Base-by-base conservation (phyloP, 108 stramenopile species). In the Cyclotella choctawhatcheeana region DNA sequence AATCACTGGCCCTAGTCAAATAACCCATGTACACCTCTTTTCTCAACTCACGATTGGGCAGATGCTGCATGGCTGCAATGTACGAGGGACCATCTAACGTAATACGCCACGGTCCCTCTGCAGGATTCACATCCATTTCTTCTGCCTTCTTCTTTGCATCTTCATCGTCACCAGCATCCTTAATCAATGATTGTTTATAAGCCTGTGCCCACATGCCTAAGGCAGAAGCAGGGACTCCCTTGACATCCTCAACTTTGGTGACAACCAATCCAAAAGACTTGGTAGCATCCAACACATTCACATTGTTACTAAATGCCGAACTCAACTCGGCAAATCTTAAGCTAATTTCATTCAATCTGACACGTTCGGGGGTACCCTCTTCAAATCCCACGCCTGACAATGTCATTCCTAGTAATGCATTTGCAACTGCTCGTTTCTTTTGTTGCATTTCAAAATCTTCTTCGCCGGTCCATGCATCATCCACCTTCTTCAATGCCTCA, bases 231-330 rank as follows among this genome's bases (percentile, higher is more conserved):
- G 98, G 98, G 16, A 97, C 95, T 6, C 95, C 96, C 70, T 91
- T 85, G 34, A 99, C 72, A 40, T 89, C 85, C 6, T 68, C 58
- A 4, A 87, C 51, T 66, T 96, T 88, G 1, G 86, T 83, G 21
- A 98, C 71, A 10, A 67, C 72, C 40, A 97, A 76, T 26, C 83
- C 75, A 71, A 94, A 99, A 17, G 83, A 85, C 86, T 99, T 99
- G 51, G 98, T 99, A 13, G 91, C 89, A 79, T 99, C 98, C 58
- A 99, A 82, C n/a, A n/a, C n/a, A n/a, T n/a, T n/a, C 20, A 98
- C 96, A 74, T 99, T 98, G 89, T 99, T 99, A 52, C 82, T 80
- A 72, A 99, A 99, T 26, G 81, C 88, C 16, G 90, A 97, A 20
- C 84, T 81, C 66, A 98, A 82, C 56, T 94, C 85, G 0, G 97